Evolutionary conservation across 2,329 filamentous ascomycete genomes (phyloP).

Genomic region (Tricladium varicosporioides): DNA sequence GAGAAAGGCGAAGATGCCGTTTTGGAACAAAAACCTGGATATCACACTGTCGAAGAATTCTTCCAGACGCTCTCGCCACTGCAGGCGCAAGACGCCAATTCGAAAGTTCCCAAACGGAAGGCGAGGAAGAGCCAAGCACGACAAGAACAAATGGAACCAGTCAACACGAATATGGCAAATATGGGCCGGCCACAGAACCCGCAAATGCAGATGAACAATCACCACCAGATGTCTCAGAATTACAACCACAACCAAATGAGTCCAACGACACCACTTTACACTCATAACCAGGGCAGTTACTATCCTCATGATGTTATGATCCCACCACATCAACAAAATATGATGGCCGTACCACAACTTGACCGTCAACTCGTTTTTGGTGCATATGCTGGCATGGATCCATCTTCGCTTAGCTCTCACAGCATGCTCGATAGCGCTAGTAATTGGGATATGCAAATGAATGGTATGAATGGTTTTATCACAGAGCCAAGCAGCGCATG

Average conservation of each 20-base stretch:
- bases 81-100: slow-evolving; percentile 35
- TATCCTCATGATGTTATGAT: slow-evolving; percentile 49
- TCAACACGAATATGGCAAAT: slow-evolving; percentile 28
- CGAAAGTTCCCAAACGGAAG: slow-evolving; percentile 37
- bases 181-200: slow-evolving; percentile 12
- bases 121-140: slow-evolving; percentile 37
- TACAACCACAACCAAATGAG: slow-evolving; percentile 32
- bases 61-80: slow-evolving; percentile 76
- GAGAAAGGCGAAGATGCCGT: slow-evolving; percentile 85
- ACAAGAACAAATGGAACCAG: slow-evolving; percentile 19
- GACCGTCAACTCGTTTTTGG: slow-evolving; percentile 76
- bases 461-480: slow-evolving; percentile 24
- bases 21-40: slow-evolving; percentile 80
- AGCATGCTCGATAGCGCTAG: slow-evolving; percentile 23
- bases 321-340: slow-evolving; percentile 46
- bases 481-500: slow-evolving; percentile 65
- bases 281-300: slow-evolving; percentile 34
- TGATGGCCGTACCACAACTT: slow-evolving; percentile 58
- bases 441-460: slow-evolving; percentile 32
- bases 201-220: slow-evolving; percentile 22
- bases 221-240: slow-evolving; percentile 18
- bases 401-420: slow-evolving; percentile 29
- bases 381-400: slow-evolving; percentile 59
- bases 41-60: slow-evolving; percentile 94
- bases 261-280: slow-evolving; percentile 29